These are phyloP conservation scores for Lotmaria passim DNA, from an alignment of 208 protist species.

Conservation along the genomic window DNA sequence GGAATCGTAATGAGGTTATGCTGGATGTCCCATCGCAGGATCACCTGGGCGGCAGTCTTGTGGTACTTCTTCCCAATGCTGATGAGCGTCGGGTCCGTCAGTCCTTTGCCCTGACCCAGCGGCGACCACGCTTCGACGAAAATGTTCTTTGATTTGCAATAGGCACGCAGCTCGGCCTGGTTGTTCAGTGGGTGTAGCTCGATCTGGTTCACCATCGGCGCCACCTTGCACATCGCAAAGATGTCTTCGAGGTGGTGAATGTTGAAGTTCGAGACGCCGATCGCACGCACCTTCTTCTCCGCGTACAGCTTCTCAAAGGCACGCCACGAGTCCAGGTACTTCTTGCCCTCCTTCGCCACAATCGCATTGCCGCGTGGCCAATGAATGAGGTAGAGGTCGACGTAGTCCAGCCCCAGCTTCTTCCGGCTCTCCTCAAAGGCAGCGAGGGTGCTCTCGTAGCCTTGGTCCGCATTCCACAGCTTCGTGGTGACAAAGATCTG, in stretches of 20 bases:
- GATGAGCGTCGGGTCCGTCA: constrained; percentile 28
- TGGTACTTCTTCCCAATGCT: constrained; percentile 40
- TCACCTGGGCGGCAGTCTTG: constrained; percentile 61
- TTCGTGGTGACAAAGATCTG: constrained; percentile 92
- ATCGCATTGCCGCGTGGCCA: constrained; percentile 41
- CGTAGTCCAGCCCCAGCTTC: constrained; percentile 83
- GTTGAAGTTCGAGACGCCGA: constrained; percentile 91
- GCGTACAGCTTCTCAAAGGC: constrained; percentile 86
- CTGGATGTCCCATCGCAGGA: constrained; percentile 75
- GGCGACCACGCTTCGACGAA: constrained; percentile 81
- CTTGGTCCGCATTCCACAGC: constrained; percentile 66
- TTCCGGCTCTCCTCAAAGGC: constrained; percentile 68
- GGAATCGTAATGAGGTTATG: constrained; percentile 78
- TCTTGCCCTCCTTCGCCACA: constrained; percentile 46
- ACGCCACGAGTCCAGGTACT: constrained; percentile 77
- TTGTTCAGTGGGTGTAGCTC: constrained; percentile 85
- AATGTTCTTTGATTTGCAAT: constrained; percentile 68
- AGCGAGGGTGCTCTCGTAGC: constrained; percentile 60
- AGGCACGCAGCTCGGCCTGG: constrained; percentile 61
- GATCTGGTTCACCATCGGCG: constrained; percentile 90
- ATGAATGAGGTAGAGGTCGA: constrained; percentile 97
- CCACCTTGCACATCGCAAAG: constrained; percentile 56
- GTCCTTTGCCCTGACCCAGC: constrained; percentile 59
- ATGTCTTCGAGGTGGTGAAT: constrained; percentile 58
- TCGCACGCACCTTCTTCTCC: constrained; percentile 74